These are phyloP conservation scores for Eucalyptus polyanthemos DNA, from an alignment of 345 rosid genomes.

Conservation along the genomic window DNA sequence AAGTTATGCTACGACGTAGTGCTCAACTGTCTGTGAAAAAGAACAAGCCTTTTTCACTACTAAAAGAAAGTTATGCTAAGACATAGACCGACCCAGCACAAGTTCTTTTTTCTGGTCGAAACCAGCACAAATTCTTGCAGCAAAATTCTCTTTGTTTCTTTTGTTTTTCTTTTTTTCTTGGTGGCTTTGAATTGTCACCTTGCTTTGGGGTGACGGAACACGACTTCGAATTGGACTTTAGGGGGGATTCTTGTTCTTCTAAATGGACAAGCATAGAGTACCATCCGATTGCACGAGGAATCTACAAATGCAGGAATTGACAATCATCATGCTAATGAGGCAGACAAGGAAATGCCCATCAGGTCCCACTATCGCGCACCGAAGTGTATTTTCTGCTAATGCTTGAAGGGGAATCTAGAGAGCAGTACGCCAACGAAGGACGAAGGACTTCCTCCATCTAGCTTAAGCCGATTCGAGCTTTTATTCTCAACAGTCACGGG, in stretches of 20 bases:
- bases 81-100: neutral
- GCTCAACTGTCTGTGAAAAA: neutral
- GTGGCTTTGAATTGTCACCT: neutral
- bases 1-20: neutral
- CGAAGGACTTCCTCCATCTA: neutral
- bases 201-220: neutral
- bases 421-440: neutral
- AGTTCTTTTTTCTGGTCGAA: too few species aligned
- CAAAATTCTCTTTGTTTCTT: neutral
- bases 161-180: neutral
- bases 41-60: neutral
- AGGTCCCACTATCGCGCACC: neutral
- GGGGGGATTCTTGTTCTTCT: neutral
- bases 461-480: neutral
- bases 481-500: neutral
- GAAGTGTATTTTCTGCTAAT: neutral
- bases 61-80: neutral
- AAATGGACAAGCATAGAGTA: neutral
- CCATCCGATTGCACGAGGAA: neutral
- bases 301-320: neutral
- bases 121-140: neutral
- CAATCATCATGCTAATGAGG: neutral
- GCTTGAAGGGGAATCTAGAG: neutral
- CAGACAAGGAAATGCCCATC: neutral
- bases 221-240: neutral